phyloP scores from a whole-genome alignment of 2,329 filamentous ascomycete species.

The Paramyrothecium roridum region DNA sequence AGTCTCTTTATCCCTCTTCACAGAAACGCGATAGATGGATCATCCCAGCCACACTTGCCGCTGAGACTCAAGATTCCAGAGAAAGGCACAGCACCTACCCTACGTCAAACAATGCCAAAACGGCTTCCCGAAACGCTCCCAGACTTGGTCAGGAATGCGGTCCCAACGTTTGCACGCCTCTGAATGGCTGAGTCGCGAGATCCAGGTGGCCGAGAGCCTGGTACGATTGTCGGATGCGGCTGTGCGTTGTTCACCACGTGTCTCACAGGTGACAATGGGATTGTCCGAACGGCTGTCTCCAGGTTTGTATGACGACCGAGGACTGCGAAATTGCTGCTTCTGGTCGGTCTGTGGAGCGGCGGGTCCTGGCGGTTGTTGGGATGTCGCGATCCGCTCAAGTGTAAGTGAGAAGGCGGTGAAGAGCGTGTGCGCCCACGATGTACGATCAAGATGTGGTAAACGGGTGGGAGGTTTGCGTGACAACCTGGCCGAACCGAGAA shows the following conservation, averaged over 20 bases:
- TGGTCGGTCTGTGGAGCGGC: too few species aligned
- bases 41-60: neutral
- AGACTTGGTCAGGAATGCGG: neutral
- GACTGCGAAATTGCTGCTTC: too few species aligned
- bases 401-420: neutral
- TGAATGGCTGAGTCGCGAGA: neutral
- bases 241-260: neutral
- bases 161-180: neutral
- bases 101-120: slow-evolving; percentile 4
- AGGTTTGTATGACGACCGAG: neutral
- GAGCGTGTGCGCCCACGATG: neutral
- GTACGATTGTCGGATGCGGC: neutral
- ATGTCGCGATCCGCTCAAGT: neutral
- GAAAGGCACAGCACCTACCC: slow-evolving; percentile 8
- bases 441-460: too few species aligned
- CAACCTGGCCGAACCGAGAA: neutral
- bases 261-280: neutral
- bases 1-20: slow-evolving; percentile 17
- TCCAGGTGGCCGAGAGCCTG: neutral
- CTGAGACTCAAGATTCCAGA: slow-evolving; percentile 23
- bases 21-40: neutral
- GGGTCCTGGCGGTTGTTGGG: neutral
- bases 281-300: neutral
- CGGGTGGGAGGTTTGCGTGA: neutral
- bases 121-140: neutral